phyloP scores from a whole-genome alignment of 208 protist genomes.

The Acanthamoeba culbertsoni region DNA sequence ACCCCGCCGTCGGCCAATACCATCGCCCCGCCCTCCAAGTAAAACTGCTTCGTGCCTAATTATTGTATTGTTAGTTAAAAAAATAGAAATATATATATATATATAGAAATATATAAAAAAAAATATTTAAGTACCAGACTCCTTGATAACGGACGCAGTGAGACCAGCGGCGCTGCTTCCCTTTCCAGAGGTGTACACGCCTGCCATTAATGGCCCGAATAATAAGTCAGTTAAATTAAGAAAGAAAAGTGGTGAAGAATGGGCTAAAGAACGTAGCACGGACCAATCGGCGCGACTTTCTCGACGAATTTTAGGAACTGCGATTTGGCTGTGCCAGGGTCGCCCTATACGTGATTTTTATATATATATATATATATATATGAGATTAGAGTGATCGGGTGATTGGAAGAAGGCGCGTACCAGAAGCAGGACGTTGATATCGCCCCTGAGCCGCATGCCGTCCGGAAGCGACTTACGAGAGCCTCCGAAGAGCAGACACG shows the following conservation, averaged over 20 bases:
- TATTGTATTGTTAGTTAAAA: too few relatives aligned
- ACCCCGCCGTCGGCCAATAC: slow-evolving; percentile 99
- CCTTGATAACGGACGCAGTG: slow-evolving; percentile 89
- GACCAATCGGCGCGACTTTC: slow-evolving; percentile 90
- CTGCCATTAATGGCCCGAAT: too few relatives aligned
- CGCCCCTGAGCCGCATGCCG: slow-evolving; percentile 95
- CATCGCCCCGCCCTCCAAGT: slow-evolving; percentile 99
- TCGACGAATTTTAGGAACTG: slow-evolving; percentile 97
- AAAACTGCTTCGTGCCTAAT: slow-evolving; percentile 91
- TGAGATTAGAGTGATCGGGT: slow-evolving; percentile 95
- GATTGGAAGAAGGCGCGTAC: slow-evolving; percentile 86
- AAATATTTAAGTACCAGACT: slow-evolving; percentile 63
- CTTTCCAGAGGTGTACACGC: slow-evolving; percentile 99
- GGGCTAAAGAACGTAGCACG: slow-evolving; percentile 93
- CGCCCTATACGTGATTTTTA: slow-evolving; percentile 95
- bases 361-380: neutral
- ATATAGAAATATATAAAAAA: slow-evolving; percentile 53
- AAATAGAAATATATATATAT: too few relatives aligned
- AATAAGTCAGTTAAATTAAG: neutral
- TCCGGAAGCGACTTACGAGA: slow-evolving; percentile 94
- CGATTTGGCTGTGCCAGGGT: slow-evolving; percentile 95
- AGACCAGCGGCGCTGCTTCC: slow-evolving; percentile 89
- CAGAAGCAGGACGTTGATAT: slow-evolving; percentile 99
- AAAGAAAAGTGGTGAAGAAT: neutral
- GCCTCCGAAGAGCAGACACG: slow-evolving; percentile 98